phyloP scores from a whole-genome alignment of 1,139 yeast species.

The Nadsonia starkeyi-henricii region DNA sequence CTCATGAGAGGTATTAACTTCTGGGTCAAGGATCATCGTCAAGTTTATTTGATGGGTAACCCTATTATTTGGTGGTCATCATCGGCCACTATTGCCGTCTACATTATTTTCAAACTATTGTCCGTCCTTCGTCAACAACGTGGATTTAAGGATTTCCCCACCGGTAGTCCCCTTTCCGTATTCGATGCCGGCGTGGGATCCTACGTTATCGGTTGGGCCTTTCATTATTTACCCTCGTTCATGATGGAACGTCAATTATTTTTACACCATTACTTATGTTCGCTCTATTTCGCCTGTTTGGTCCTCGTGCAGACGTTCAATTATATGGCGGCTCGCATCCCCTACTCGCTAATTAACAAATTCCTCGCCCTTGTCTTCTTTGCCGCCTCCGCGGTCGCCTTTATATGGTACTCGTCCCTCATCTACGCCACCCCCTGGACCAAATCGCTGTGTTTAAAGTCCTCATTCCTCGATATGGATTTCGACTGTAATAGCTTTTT shows the following conservation, averaged over 20 bases:
- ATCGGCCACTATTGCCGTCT: conserved; percentile 43
- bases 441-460: conserved; percentile 41
- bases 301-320: conserved; percentile 77
- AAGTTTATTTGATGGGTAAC: conserved; percentile 81
- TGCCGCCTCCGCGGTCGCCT: conserved; percentile 40
- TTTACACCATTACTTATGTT: conserved; percentile 85
- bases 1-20: conserved; percentile 87
- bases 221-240: conserved; percentile 80
- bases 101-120: conserved; percentile 37
- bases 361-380: conserved; percentile 36
- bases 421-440: conserved; percentile 82
- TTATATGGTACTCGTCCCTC: conserved; percentile 52
- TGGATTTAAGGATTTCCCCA: conserved; percentile 24
- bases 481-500: conserved; percentile 59
- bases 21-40: conserved; percentile 69
- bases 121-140: conserved; percentile 68
- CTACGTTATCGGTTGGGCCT: conserved; percentile 65
- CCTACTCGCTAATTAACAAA: conserved; percentile 21
- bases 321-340: conserved; percentile 30
- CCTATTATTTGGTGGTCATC: conserved; percentile 83
- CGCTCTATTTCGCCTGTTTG: conserved; percentile 57
- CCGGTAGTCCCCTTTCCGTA: conserved; percentile 44
- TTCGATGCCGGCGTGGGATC: conserved; percentile 60
- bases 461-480: conserved; percentile 60
- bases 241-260: conserved; percentile 91